Conservation (phyloP, 2,329 filamentous ascomycete species). For the Aspergillus glaucus region DNA sequence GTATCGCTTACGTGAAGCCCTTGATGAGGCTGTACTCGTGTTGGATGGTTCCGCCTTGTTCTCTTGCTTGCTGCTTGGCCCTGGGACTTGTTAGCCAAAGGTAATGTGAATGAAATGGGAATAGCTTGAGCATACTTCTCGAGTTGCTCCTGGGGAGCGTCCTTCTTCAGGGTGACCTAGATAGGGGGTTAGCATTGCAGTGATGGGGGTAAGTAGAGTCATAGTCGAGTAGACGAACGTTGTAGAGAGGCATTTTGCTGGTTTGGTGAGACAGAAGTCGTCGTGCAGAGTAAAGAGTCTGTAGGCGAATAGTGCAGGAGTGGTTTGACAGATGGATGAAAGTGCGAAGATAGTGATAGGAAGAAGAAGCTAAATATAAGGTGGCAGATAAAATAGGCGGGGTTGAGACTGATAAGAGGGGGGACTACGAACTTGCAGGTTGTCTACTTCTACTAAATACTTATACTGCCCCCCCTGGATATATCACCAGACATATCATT, state of each 20-base stretch:
- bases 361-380: background rate
- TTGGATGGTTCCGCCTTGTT: conserved; percentile 73
- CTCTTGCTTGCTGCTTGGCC: conserved; percentile 66
- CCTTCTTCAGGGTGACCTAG: conserved; percentile 74
- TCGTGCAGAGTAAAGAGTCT: background rate
- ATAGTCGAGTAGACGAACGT: conserved; percentile 20
- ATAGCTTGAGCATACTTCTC: conserved; percentile 49
- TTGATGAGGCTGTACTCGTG: conserved; percentile 85
- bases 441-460: background rate
- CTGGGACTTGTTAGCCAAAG: conserved; percentile 37
- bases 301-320: background rate
- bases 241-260: conserved; percentile 34
- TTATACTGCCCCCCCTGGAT: too few relatives aligned
- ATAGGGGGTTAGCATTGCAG: background rate
- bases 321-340: background rate
- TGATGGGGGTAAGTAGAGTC: background rate
- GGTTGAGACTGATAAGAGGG: background rate
- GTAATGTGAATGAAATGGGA: background rate
- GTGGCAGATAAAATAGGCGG: background rate
- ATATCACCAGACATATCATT: too few relatives aligned
- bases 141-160: conserved; percentile 61
- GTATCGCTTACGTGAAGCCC: conserved; percentile 72
- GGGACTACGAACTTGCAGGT: background rate
- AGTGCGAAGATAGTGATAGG: background rate
- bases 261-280: background rate